Conservation (phyloP, 495 filamentous ascomycete species). For the Cercophora sp. region DNA sequence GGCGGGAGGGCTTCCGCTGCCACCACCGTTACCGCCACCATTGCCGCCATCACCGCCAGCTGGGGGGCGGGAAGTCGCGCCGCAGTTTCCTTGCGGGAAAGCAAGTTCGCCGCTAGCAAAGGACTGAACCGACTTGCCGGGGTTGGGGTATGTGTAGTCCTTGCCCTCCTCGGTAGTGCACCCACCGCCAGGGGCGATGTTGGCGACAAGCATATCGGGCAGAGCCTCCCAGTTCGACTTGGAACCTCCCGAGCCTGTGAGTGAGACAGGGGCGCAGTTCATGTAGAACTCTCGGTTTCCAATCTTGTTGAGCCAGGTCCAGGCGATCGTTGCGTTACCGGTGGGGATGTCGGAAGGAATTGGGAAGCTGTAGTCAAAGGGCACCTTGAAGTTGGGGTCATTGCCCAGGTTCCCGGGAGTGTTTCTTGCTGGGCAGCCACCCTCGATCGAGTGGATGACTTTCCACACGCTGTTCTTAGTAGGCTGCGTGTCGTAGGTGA, state of each 20-base stretch:
- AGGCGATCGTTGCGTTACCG: conserved; percentile 68
- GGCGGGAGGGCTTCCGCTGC: neutral
- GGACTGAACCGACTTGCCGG: conserved; percentile 50
- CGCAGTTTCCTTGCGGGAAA: conserved; percentile 18
- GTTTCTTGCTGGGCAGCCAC: conserved; percentile 65
- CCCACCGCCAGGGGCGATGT: conserved; percentile 57
- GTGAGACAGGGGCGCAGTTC: conserved; percentile 77
- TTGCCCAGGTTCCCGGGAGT: conserved; percentile 39
- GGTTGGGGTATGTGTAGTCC: conserved; percentile 52
- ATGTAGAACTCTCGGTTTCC: conserved; percentile 94
- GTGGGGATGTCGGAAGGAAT: conserved; percentile 54
- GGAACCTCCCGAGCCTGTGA: conserved; percentile 51
- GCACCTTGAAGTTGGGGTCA: conserved; percentile 21
- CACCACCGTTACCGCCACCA: conserved; percentile 2
- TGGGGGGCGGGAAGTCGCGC: neutral
- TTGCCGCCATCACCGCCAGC: conserved; percentile 1
- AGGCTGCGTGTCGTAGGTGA: conserved; percentile 68
- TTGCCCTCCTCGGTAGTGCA: conserved; percentile 47
- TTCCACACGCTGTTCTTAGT: conserved; percentile 59
- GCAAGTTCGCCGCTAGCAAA: conserved; percentile 30
- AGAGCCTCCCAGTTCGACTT: conserved; percentile 52
- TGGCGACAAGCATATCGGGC: conserved; percentile 78
- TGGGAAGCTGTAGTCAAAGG: conserved; percentile 49
- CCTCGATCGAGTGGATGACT: conserved; percentile 78
- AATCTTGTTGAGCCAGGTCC: conserved; percentile 88